Percentiles rank a stretch among this genome's conserved stretches.
Evolutionary conservation across 805 yeast species (phyloP).

Genomic region (Alloascoidea hylecoeti): DNA sequence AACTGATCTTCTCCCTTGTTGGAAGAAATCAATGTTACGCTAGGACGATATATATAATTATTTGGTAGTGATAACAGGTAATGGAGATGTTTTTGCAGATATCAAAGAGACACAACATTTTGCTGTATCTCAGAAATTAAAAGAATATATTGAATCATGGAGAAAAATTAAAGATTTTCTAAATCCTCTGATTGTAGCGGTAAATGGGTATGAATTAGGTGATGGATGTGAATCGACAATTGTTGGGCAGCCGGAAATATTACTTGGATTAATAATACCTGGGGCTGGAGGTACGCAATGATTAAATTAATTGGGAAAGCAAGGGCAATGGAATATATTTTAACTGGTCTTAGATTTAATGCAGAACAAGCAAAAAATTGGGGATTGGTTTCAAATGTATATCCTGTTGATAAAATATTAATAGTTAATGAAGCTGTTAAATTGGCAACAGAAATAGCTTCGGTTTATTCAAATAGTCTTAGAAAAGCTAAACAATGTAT

Average conservation of each 20-base stretch:
- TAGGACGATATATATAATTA: too few relatives aligned
- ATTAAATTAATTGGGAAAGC: constrained; percentile 24
- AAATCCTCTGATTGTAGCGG: constrained; percentile 27
- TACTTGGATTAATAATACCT: constrained; percentile 30
- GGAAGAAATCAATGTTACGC: too few relatives aligned
- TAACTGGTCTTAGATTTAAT: constrained; percentile 23
- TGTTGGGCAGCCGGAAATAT: constrained; percentile 28
- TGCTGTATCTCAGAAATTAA: constrained; percentile 21
- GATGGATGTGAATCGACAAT: constrained; percentile 29
- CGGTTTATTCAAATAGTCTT: constrained; percentile 26
- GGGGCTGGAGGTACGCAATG: constrained; percentile 33
- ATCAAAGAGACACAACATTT: constrained; percentile 32
- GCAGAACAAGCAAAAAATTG: constrained; percentile 21
- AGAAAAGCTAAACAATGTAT: constrained; percentile 33
- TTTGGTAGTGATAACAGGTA: too few relatives aligned
- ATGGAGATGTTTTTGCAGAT: constrained; percentile 47
- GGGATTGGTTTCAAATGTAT: constrained; percentile 25
- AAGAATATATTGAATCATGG: too few relatives aligned
- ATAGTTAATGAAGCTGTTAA: constrained; percentile 26
- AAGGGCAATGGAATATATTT: constrained; percentile 22
- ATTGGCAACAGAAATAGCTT: constrained; percentile 27
- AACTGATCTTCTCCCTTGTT: too few relatives aligned
- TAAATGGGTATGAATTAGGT: constrained; percentile 27
- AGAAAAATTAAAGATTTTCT: constrained; percentile 14
- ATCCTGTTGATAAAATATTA: too few relatives aligned